These are phyloP conservation scores for Omphalea diandra DNA, from an alignment of 441 rosid species.

Conservation along the genomic window DNA sequence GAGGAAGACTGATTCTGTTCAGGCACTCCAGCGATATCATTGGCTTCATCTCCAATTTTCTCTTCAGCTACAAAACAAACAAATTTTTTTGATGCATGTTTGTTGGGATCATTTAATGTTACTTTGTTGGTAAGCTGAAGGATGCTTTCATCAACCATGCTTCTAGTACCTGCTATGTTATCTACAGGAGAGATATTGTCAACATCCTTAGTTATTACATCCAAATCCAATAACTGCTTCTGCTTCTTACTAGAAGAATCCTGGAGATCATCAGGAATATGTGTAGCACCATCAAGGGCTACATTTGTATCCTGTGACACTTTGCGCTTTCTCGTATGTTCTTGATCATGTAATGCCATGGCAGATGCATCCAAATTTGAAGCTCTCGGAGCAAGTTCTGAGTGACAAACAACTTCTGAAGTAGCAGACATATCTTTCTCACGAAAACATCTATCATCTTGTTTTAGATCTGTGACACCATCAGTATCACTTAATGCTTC, in stretches of 20 bases:
- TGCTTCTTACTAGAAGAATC: slow-evolving; percentile 48
- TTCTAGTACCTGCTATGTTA: slow-evolving; percentile 31
- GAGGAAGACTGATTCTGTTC: slow-evolving; percentile 33
- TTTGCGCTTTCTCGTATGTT: slow-evolving; percentile 47
- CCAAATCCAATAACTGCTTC: slow-evolving; percentile 37
- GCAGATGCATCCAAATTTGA: slow-evolving; percentile 28
- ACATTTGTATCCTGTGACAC: slow-evolving; percentile 26
- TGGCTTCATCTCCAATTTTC: slow-evolving; percentile 27
- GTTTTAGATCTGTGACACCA: slow-evolving; percentile 22
- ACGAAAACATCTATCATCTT: slow-evolving; percentile 24
- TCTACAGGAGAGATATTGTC: slow-evolving; percentile 28
- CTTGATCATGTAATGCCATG: slow-evolving; percentile 20
- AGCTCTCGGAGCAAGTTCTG: slow-evolving; percentile 31
- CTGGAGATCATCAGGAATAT: slow-evolving; percentile 29
- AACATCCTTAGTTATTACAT: slow-evolving; percentile 28
- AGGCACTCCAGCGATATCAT: slow-evolving; percentile 32
- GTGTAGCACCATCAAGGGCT: slow-evolving; percentile 20
- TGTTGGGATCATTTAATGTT: slow-evolving; percentile 21
- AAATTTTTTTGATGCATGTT: slow-evolving; percentile 19
- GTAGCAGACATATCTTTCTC: slow-evolving; percentile 29
- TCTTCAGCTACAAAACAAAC: slow-evolving; percentile 30
- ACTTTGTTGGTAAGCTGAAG: slow-evolving; percentile 25
- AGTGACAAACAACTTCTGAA: slow-evolving; percentile 25
- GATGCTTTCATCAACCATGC: slow-evolving; percentile 25
- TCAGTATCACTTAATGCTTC: slow-evolving; percentile 24